Evolutionary conservation across 2,329 filamentous ascomycete species (phyloP), one percentile per base, ranked within the genome.

Genomic region (Trichocomaceae sp.): DNA sequence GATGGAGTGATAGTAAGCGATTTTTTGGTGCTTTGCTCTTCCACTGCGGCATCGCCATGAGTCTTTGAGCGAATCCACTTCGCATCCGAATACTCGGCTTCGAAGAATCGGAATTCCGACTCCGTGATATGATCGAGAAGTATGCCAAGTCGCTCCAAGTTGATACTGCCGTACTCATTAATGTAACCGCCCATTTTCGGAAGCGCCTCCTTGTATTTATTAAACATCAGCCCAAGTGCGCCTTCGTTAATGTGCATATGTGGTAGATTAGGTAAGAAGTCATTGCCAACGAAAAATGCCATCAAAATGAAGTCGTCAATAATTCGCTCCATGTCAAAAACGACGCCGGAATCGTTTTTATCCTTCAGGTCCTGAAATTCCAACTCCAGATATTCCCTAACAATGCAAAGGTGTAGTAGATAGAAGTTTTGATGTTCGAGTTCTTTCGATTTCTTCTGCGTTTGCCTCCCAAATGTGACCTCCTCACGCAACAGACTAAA

Each of bases 291-390:
- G 72, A 99, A 99, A 77, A 99, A 99, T 47, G 91, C 92, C 90
- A 99, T 96, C 58, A 99, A 82, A 69, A 99, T 97, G 72, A 99
- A 99, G 77, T 99, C 93, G 70, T 99, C 93, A 75, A 99, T 97
- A 66, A 99, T 84, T 60, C 87, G 84, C 77, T 99, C 93, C 80
- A 99, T 86, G 67, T 99, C 88, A 68, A 95, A 99, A 48, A 83
- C 77, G 64, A 96, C 91, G 41, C 77, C 79, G 62, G 96, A 77
- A 63, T 78, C 76, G 17, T 85, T 87, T 20, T 86, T 81, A 65
- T 85, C 75, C 71, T 93, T 85, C 62, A 99, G 76, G 60, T 96
- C 91, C 72, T 96, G 91, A 68, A 99, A 99, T 69, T 99, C 93
- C 69, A 97, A 77, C 72, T 96, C 93, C 64, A 99, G 76, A 67